Evolutionary conservation across 2,329 filamentous ascomycete species (phyloP), one percentile per base, ranked within the genome.

Genomic region (Arthrobotrys conoides): DNA sequence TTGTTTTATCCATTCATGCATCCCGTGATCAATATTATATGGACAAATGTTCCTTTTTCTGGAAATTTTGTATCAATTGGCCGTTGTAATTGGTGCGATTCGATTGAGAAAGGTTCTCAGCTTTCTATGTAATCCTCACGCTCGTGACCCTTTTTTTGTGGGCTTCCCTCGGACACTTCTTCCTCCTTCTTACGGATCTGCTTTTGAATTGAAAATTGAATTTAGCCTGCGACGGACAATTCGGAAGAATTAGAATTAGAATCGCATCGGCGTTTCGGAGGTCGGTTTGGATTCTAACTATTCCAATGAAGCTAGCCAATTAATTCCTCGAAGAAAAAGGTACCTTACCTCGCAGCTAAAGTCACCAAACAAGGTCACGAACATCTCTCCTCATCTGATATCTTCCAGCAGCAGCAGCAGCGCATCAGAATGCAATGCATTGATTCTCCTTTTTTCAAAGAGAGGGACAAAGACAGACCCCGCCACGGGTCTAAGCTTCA

Each of bases 401-500:
- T 36, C 33, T 36, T 10, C 33, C 33, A 5, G 1, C 27, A 36
- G 1, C 33, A 1, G 1, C 4, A 36, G 5, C 33, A 10, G 33
- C 33, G 33, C 33, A 36, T 36, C 33, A 36, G 12, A 41, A 41
- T 41, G 38, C 38, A 41, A 16, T 41, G 38, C 38, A 41, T 41
- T 4, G 38, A 41, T 16, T n/a, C 12, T n/a, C 38, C 12, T 12
- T 12, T 9, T 38, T 38, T 38, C n/a, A n/a, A n/a, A n/a, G 12
- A 5, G 36, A 38, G 12, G 27, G 27, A 38, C 46, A n/a, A n/a
- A n/a, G n/a, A n/a, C n/a, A n/a, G n/a, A 27, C 57, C 36, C 33
- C 20, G 66, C 73, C 73, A 77, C 73, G 73, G 67, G 73, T 77
- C 44, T 67, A 46, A 24, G 51, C 61, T 77, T 38, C 36, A 77